These are phyloP conservation scores for Pseudogymnoascus sp. DNA, from an alignment of 2,329 filamentous ascomycete genomes.

Conservation along the genomic window DNA sequence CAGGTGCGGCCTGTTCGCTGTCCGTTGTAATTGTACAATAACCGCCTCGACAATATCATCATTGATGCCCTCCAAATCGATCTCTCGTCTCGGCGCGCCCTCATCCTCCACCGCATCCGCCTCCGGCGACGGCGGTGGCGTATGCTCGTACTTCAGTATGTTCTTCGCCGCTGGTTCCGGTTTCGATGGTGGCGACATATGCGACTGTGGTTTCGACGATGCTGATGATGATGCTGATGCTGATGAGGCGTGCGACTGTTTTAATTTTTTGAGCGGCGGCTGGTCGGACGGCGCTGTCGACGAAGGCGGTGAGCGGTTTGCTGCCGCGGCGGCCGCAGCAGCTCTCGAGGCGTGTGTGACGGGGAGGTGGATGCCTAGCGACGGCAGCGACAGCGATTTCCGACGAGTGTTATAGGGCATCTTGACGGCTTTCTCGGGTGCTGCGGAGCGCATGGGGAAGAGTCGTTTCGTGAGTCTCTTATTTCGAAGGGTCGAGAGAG, in stretches of 20 bases:
- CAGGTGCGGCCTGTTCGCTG: constrained; percentile 84
- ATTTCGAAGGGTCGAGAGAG: background rate
- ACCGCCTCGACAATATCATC: constrained; percentile 94
- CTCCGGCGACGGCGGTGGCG: constrained; percentile 71
- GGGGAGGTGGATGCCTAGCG: constrained; percentile 84
- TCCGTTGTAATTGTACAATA: constrained; percentile 80
- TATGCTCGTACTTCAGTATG: constrained; percentile 57
- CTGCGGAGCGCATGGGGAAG: background rate
- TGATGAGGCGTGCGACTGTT: constrained; percentile 63
- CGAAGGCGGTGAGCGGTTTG: constrained; percentile 31
- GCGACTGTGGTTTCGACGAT: constrained; percentile 36
- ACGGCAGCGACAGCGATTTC: constrained; percentile 89
- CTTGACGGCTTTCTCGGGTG: constrained; percentile 15
- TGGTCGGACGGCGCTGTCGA: constrained; percentile 28
- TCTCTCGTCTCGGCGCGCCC: constrained; percentile 42
- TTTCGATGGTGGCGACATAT: constrained; percentile 33
- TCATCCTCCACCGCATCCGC: constrained; percentile 36
- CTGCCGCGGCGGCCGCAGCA: constrained; percentile 29
- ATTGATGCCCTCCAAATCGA: constrained; percentile 78
- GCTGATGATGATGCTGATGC: constrained; percentile 34
- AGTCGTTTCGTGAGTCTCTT: background rate
- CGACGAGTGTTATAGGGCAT: constrained; percentile 97
- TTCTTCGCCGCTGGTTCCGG: constrained; percentile 22
- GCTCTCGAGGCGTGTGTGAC: constrained; percentile 56
- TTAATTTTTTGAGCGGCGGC: constrained; percentile 61